phyloP scores from a whole-genome alignment of 2,329 filamentous ascomycete genomes.

The Berkeleyomyces basicola region DNA sequence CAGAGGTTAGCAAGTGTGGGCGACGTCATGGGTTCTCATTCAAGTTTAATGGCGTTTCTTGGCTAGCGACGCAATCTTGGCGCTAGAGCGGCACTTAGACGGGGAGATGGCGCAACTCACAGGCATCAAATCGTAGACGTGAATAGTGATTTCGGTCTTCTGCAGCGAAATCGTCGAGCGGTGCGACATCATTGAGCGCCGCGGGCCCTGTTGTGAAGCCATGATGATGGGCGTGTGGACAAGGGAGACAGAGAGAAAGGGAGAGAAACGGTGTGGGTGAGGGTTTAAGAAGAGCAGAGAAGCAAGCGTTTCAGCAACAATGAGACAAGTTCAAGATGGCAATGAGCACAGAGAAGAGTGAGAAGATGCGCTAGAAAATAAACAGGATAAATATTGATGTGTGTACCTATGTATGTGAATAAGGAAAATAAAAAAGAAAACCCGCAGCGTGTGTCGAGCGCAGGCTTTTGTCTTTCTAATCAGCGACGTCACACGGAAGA shows the following conservation, averaged over 20 bases:
- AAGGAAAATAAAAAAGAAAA: neutral
- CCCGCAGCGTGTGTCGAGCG: neutral
- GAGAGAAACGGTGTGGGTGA: neutral
- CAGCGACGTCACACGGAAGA: neutral
- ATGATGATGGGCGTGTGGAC: slow-evolving; percentile 18
- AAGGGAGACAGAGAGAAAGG: neutral
- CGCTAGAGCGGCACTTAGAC: slow-evolving; percentile 33
- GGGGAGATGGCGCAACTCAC: slow-evolving; percentile 26
- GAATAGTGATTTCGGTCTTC: slow-evolving; percentile 58
- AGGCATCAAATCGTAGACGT: slow-evolving; percentile 62
- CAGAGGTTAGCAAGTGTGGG: neutral
- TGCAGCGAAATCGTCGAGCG: slow-evolving; percentile 51
- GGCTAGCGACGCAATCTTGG: slow-evolving; percentile 28
- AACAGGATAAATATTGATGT: neutral
- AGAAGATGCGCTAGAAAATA: neutral
- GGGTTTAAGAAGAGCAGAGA: neutral
- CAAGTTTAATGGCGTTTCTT: neutral
- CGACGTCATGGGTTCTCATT: neutral
- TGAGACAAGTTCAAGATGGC: neutral
- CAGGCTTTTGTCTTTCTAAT: no score
- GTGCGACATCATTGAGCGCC: slow-evolving; percentile 30
- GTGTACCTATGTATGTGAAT: neutral
- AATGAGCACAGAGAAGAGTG: neutral
- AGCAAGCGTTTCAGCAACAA: neutral
- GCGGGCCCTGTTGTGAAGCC: slow-evolving; percentile 27